Base-by-base conservation (phyloP, 164 flowering plant genomes). In the Magnolia officinalis region DNA sequence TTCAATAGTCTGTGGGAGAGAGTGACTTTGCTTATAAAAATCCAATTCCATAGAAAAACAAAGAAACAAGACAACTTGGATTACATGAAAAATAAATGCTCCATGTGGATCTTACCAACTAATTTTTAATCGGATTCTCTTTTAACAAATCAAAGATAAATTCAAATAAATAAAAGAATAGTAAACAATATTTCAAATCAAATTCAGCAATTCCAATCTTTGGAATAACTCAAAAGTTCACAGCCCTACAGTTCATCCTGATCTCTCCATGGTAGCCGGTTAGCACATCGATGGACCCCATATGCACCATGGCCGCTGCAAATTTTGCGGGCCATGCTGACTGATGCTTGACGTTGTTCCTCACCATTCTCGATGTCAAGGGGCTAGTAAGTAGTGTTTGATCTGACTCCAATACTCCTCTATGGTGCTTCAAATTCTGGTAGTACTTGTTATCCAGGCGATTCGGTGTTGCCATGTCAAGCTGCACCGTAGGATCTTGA, bases 241-340 rank as follows among this genome's bases (percentile, higher is more conserved):
- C 77, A 74, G 19, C 66, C 50, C 67, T 73, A 31, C 75, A 73
- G n/a, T 50, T n/a, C 67, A 7, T 73, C 61, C 75, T 73, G 14
- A 73, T 61, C 67, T 73, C 66, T 19, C 75, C 75, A 19, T 16
- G 45, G 18, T 19, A 23, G 20, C 67, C 67, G 8, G 49, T 61
- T 23, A 73, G 67, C 10, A 73, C 75, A 0, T 74, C 37, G 19
- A 74, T 74, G 21, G 37, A 24, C 14, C 76, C 76, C 76, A 74
- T 74, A 4, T 5, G 31, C 58, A 74, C 70, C 76, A 74, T 74
- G n/a, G 76, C 76, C 70, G 18, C 29, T 2, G 76, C 76, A 51
- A 63, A 65, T 19, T 6, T 31, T 76, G 70, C 85, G 87, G 78
- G 87, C 90, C 0, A 79, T 72, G 0, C 83, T 16, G 18, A 13